Base-by-base conservation (phyloP, 1,284 basidiomycete species). In the Ustilago nuda region DNA sequence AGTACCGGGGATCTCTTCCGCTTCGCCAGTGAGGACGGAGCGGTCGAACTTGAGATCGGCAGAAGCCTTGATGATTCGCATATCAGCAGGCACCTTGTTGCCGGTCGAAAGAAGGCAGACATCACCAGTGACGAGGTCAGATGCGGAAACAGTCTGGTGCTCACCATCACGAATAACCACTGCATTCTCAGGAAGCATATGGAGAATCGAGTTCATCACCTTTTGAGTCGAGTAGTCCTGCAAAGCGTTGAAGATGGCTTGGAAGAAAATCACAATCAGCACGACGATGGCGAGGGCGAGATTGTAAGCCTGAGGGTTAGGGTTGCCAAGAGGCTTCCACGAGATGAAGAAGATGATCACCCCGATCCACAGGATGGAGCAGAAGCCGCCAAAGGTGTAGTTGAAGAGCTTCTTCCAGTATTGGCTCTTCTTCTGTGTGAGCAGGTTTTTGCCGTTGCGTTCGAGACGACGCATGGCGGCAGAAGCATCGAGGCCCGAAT, bases 111-210 rank as follows among this genome's bases (percentile, higher is more conserved):
- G 64, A 36, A 82, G 58, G 50, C 92, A 91, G 54, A 92, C 80
- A 81, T 92, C 91, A 27, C 91, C 91, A 75, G 89, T 90, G 54
- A 92, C 91, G 2, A 92, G 87, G 27, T 90, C 89, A 15, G 89
- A 88, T 11, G 91, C 91, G 32, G 91, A 89, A 60, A 92, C 88
- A 3, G 88, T 88, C 45, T 85, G 83, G 69, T 91, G 88, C 7
- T 88, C 87, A 4, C 90, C 89, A 68, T 91, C 90, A 46, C 91
- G 89, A 58, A 92, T 87, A 55, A 91, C 91, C 85, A 86, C n/a
- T 87, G 89, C 45, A 88, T 88, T 72, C 5, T 88, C 87, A 0
- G 89, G 89, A 12, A 90, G 84, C 81, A 90, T 88, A 52, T 86
- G 87, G 61, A 88, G 86, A 67, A 90, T 90, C 8, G 89, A 89